Evolutionary conservation across 1,284 basidiomycete genomes (phyloP).

Genomic region (Ustilago xerochloae): DNA sequence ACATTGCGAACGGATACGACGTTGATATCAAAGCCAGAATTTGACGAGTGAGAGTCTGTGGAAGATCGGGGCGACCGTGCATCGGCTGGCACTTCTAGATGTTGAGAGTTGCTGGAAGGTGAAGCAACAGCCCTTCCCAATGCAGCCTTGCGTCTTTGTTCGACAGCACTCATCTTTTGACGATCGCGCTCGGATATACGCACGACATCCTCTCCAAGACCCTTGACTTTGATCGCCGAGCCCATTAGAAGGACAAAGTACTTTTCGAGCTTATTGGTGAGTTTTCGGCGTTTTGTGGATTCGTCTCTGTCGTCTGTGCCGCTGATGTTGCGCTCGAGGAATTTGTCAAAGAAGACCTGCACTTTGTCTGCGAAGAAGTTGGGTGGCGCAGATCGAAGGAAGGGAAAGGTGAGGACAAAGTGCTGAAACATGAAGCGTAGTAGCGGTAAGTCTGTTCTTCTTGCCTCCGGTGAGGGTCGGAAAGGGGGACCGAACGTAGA

Average conservation of each 20-base stretch:
- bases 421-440: constrained; percentile 66
- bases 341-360: constrained; percentile 64
- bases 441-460: constrained; percentile 55
- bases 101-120: background rate
- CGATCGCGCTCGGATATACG: constrained; percentile 60
- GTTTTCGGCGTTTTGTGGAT: constrained; percentile 49
- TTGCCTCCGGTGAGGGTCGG: constrained; percentile 42
- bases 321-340: constrained; percentile 63
- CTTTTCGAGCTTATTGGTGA: constrained; percentile 53
- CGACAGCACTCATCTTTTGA: constrained; percentile 47
- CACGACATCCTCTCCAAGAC: constrained; percentile 60
- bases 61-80: constrained; percentile 1
- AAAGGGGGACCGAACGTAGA: constrained; percentile 67
- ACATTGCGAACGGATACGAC: constrained; percentile 62
- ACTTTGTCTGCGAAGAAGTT: constrained; percentile 67
- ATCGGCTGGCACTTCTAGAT: constrained; percentile 1
- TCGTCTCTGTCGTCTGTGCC: constrained; percentile 55
- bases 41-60: background rate
- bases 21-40: constrained; percentile 57
- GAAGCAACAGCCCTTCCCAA: constrained; percentile 32
- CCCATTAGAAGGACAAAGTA: constrained; percentile 59
- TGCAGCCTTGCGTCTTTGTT: constrained; percentile 53
- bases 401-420: constrained; percentile 67
- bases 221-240: constrained; percentile 57
- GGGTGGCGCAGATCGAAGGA: constrained; percentile 62